Percentiles rank a stretch among this genome's conserved stretches.
Conservation (phyloP, 1,284 basidiomycete genomes). For the Cryptococcus floricola region DNA sequence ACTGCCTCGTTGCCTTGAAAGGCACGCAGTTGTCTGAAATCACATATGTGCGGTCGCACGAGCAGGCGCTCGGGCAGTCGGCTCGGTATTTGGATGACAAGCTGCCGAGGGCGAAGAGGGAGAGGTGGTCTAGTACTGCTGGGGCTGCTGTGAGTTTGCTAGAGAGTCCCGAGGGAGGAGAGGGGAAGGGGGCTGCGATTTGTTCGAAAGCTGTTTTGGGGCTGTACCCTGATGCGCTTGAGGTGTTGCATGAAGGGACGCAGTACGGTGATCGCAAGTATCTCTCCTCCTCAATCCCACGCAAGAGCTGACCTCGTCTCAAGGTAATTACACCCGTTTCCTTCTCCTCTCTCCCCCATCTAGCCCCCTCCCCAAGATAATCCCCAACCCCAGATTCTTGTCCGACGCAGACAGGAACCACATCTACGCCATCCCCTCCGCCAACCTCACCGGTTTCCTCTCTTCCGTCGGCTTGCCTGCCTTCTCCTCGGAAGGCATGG, state of each 20-base stretch:
- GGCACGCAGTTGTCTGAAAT: slow-evolving; percentile 35
- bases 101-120: slow-evolving; percentile 31
- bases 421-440: neutral
- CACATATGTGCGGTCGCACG: slow-evolving; percentile 42
- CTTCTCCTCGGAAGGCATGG: neutral
- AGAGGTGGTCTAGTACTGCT: slow-evolving; percentile 39
- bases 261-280: slow-evolving; percentile 42
- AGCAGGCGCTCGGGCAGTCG: slow-evolving; percentile 50
- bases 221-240: slow-evolving; percentile 24
- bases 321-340: slow-evolving; percentile 49
- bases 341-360: slow-evolving; percentile 25
- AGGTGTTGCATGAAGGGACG: slow-evolving; percentile 37
- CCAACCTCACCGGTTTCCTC: neutral
- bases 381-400: neutral
- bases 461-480: slow-evolving; percentile 2
- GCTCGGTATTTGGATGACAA: slow-evolving; percentile 27
- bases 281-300: neutral
- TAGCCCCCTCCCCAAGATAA: neutral
- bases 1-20: slow-evolving; percentile 39
- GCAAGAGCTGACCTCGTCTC: neutral
- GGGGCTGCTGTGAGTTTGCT: slow-evolving; percentile 38
- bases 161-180: slow-evolving; percentile 1
- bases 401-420: neutral
- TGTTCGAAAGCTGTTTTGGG: slow-evolving; percentile 37
- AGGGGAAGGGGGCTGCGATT: slow-evolving; percentile 39